These are phyloP conservation scores for Candida bentonensis DNA, from an alignment of 805 yeast genomes.

Conservation along the genomic window DNA sequence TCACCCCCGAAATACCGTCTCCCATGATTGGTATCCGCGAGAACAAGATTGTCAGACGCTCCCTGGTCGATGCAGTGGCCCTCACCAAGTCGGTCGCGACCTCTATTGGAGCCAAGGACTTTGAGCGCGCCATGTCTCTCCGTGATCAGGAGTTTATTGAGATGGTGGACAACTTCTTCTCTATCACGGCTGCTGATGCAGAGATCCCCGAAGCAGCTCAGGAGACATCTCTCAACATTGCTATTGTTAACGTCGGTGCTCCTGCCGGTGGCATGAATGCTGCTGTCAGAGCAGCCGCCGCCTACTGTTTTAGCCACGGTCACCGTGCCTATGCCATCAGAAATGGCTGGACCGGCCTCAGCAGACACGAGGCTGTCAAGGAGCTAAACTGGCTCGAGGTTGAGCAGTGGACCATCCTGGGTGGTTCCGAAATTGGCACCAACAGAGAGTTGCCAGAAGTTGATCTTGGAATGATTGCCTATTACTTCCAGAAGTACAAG, in stretches of 20 bases:
- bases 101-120: slow-evolving; percentile 68
- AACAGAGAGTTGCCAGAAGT: slow-evolving; percentile 73
- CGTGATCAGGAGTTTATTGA: slow-evolving; percentile 85
- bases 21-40: slow-evolving; percentile 88
- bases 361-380: slow-evolving; percentile 73
- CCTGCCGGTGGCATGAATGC: slow-evolving; percentile 95
- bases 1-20: slow-evolving; percentile 83
- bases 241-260: slow-evolving; percentile 87
- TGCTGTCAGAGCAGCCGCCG: slow-evolving; percentile 80
- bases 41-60: slow-evolving; percentile 72
- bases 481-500: slow-evolving; percentile 74
- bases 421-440: slow-evolving; percentile 97
- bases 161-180: slow-evolving; percentile 55
- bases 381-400: slow-evolving; percentile 72
- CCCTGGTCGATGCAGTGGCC: slow-evolving; percentile 80
- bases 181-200: slow-evolving; percentile 56
- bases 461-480: slow-evolving; percentile 85
- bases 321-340: slow-evolving; percentile 83
- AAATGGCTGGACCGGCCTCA: slow-evolving; percentile 86
- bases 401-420: slow-evolving; percentile 75
- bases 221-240: slow-evolving; percentile 54
- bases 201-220: slow-evolving; percentile 45
- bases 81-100: slow-evolving; percentile 81
- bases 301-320: slow-evolving; percentile 79
- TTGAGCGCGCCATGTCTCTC: slow-evolving; percentile 71